Conservation (phyloP, 306 rosid genomes). For the Calophaca sinica region DNA sequence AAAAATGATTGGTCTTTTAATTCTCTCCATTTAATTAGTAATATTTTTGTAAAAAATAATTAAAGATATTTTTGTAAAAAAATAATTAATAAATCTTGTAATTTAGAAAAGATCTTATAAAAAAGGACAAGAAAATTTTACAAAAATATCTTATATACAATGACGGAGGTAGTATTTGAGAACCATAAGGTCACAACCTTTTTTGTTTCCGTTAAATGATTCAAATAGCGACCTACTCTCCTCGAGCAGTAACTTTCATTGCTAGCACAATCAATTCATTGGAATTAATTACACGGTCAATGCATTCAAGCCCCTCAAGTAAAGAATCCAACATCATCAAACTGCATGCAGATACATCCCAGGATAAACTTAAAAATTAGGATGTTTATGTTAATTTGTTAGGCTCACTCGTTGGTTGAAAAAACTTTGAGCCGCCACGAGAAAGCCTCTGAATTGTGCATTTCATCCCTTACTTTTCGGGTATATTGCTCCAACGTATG, state of each 20-base stretch:
- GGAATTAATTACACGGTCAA: slow-evolving; percentile 9
- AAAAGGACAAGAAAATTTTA: no score
- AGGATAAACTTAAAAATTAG: not conserved
- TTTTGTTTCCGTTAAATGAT: not conserved
- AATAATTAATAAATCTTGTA: no score
- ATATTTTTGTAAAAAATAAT: no score
- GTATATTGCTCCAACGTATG: slow-evolving; percentile 79
- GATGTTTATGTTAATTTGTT: slow-evolving; percentile 1
- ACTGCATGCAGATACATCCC: slow-evolving; percentile 5
- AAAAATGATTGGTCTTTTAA: no score
- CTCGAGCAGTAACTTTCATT: no score
- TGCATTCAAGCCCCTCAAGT: slow-evolving; percentile 6
- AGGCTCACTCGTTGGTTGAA: slow-evolving; percentile 37
- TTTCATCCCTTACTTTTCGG: slow-evolving; percentile 57
- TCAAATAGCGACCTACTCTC: not conserved
- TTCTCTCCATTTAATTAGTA: no score
- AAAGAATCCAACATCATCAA: slow-evolving; percentile 36
- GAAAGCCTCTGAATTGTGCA: slow-evolving; percentile 72
- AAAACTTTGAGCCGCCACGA: slow-evolving; percentile 78
- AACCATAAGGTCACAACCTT: not conserved
- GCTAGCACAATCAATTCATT: slow-evolving; percentile 13
- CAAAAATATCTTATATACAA: no score
- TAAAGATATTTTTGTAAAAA: no score
- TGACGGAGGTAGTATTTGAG: not conserved
- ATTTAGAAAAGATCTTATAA: no score